Base-by-base conservation (phyloP, 768 basidiomycete genomes). In the Hericium coralloides region DNA sequence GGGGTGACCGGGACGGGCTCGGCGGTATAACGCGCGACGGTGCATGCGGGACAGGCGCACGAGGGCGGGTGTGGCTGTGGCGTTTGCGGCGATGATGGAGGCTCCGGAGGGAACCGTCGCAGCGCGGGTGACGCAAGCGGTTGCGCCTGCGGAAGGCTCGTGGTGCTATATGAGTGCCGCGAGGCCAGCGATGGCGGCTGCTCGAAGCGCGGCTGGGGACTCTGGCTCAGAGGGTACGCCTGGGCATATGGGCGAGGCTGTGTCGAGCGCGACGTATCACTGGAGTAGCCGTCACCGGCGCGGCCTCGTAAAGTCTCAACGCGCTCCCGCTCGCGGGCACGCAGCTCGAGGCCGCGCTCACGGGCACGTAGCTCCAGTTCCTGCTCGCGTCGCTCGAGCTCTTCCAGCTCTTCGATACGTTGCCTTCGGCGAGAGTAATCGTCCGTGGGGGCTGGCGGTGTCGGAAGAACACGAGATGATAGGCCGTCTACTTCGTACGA, bases 31-130 rank as follows among this genome's bases (percentile, higher is more conserved):
- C 83, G 82, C 50, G 71, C 69, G 12, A 77, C 73, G 4, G 86
- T 85, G 62, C 86, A 87, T 0, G 74, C 68, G 54, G 81, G 81
- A 62, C 86, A 88, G 15, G 84, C 84, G 56, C 86, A 89, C 62
- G 79, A 83, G 0, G 81, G 76, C 1, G 82, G 81, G 59, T 89
- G 86, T 8, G 68, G 58, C 9, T 54, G 62, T 20, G 51, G 20
- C 64, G 66, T 53, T 58, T 63, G 59, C 56, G 58, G 57, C 25
- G 68, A 63, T 25, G 63, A 65, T 10, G 66, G 53, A 5, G 67
- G 67, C 25, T 66, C 63, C 1, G 67, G 60, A 4, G 63, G 59
- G 14, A 53, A 59, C 20, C 68, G 67, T 18, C 58, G 38, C 4
- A 64, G 55, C 22, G 25, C 55, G 36, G 51, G 49, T 37, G 51